Evolutionary conservation across 2,329 filamentous ascomycete genomes (phyloP).

Genomic region (Periglandula ipomoeae): DNA sequence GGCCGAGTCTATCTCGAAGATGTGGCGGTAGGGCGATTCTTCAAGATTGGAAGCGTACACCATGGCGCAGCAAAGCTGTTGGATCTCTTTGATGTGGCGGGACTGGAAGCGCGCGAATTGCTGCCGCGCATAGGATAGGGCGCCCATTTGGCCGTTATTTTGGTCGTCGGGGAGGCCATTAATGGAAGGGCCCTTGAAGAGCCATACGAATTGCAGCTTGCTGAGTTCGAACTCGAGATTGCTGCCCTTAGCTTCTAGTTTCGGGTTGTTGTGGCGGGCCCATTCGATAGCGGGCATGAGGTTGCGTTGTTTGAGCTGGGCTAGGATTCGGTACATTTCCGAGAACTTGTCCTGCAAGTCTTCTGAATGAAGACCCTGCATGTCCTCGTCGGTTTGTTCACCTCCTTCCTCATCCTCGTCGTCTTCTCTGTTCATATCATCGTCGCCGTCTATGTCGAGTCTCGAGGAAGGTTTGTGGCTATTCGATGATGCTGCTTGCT

Average conservation of each 20-base stretch:
- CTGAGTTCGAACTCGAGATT: constrained; percentile 93
- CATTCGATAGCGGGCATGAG: constrained; percentile 78
- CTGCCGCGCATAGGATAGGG: constrained; percentile 64
- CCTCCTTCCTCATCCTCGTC: constrained; percentile 14
- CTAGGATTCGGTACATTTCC: constrained; percentile 84
- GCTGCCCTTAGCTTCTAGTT: constrained; percentile 73
- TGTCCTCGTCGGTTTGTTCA: constrained; percentile 13
- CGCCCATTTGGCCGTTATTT: constrained; percentile 49
- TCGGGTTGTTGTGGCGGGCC: constrained; percentile 61
- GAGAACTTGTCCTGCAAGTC: constrained; percentile 73
- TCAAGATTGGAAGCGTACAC: constrained; percentile 67
- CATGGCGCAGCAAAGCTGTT: constrained; percentile 73
- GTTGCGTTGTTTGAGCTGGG: constrained; percentile 65
- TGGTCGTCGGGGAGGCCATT: constrained; percentile 47
- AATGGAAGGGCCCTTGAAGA: constrained; percentile 57
- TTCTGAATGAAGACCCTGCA: constrained; percentile 19
- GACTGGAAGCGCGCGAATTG: constrained; percentile 68
- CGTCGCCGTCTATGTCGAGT: constrained; percentile 23
- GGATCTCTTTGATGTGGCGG: constrained; percentile 70
- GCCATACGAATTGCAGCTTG: constrained; percentile 80
- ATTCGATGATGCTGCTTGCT: constrained; percentile 11
- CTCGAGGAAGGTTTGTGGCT: constrained; percentile 8
- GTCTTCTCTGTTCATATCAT: constrained; percentile 21
- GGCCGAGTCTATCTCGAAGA: constrained; percentile 65
- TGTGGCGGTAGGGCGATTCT: constrained; percentile 66